phyloP scores from a whole-genome alignment of 805 yeast species.

The Deakozyma indianensis region DNA sequence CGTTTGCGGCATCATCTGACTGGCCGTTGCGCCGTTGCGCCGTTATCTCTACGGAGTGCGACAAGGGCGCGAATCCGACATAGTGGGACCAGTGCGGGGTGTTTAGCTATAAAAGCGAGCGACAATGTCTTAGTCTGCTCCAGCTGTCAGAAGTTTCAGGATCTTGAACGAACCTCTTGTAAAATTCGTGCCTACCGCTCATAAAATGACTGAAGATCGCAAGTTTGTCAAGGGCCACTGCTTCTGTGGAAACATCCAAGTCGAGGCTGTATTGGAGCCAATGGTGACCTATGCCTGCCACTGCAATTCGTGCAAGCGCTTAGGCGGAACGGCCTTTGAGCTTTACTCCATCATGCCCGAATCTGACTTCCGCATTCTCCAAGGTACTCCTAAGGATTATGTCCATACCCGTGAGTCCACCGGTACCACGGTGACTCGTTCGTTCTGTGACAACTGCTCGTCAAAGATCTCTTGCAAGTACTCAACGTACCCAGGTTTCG shows the following conservation, averaged over 20 bases:
- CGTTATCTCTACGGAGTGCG: too few species aligned
- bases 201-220: background rate
- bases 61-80: too few species aligned
- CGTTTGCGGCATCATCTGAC: too few species aligned
- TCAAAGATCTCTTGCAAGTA: background rate
- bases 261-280: background rate
- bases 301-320: constrained; percentile 1
- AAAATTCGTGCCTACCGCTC: too few species aligned
- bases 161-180: too few species aligned
- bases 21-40: too few species aligned
- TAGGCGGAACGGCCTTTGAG: background rate
- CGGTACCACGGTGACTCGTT: background rate
- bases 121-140: too few species aligned
- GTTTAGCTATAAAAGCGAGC: too few species aligned
- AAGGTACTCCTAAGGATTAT: background rate
- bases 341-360: background rate
- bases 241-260: background rate
- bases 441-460: background rate
- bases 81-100: too few species aligned
- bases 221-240: background rate
- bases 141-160: too few species aligned
- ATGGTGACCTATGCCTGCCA: background rate
- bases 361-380: background rate
- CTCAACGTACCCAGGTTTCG: background rate
- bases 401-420: background rate